Base-by-base conservation (phyloP, 768 basidiomycete species). In the Russula compacta region DNA sequence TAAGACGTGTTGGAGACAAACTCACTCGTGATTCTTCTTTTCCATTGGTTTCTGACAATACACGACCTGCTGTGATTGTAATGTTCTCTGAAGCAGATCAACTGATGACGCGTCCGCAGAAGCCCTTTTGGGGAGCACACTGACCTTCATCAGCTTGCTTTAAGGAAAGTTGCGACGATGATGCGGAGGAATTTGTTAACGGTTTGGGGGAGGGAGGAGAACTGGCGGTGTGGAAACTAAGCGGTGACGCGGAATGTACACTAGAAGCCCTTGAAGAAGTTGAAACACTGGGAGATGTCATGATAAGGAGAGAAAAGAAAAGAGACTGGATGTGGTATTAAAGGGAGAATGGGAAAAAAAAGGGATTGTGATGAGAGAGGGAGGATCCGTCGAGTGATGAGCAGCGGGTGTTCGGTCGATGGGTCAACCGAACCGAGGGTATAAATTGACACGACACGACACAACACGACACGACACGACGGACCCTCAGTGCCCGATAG, bases 21-120 rank as follows among this genome's bases (percentile, higher is more conserved):
- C 87, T 71, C 71, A 89, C 87, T 89, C 87, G 65, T 81, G 78
- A 69, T 83, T 83, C 72, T 75, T 83, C 79, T 69, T 79, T 84
- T 57, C 79, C 80, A 50, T 75, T 74, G 66, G 70, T 76, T 67
- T 75, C 78, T 56, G 76, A 71, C 59, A 80, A 68, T 14, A 78
- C 65, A 55, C 75, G 79, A 66, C 76, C 81, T 55, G 77, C 73
- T 47, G 84, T 91, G 67, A 90, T 82, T 17, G 89, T 91, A 66
- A 78, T 71, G 71, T 90, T 86, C 73, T 90, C 89, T 90, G 46
- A 40, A 49, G 44, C 36, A 50, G 47, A 53, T 61, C 58, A 61
- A 53, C 55, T 40, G 33, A 57, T 40, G 21, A 58, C 58, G 57
- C 60, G 55, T 42, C 56, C 24, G 36, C 5, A 35, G 17, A 1